These are phyloP conservation scores for Saccharomyces pastorianus DNA, from an alignment of 1,139 yeast genomes.

Conservation along the genomic window DNA sequence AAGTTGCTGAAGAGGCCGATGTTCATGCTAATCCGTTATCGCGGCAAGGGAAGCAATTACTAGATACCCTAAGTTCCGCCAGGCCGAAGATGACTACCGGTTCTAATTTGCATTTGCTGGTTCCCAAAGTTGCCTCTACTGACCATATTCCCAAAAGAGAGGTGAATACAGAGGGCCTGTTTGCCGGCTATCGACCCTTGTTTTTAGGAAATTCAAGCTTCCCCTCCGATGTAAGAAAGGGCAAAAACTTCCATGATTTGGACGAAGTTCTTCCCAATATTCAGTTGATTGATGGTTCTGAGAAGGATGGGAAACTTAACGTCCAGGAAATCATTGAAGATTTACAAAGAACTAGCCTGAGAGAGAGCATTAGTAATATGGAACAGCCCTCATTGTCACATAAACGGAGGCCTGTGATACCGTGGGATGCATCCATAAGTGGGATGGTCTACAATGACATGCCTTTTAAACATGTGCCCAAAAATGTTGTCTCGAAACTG, in stretches of 20 bases:
- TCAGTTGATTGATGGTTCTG: background rate
- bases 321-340: background rate
- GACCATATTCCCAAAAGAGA: conserved; percentile 24
- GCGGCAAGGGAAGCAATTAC: background rate
- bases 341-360: background rate
- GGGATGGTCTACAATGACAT: conserved; percentile 29
- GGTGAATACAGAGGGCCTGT: conserved; percentile 29
- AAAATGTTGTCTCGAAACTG: conserved; percentile 21
- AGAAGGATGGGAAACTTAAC: background rate
- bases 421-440: conserved; percentile 33
- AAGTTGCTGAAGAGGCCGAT: background rate
- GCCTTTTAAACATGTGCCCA: conserved; percentile 28
- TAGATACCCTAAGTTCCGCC: background rate
- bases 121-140: conserved; percentile 28
- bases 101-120: conserved; percentile 6
- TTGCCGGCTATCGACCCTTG: conserved; percentile 32
- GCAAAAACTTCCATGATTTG: background rate
- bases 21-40: background rate
- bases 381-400: conserved; percentile 1
- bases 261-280: background rate
- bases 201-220: conserved; percentile 27
- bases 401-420: conserved; percentile 20
- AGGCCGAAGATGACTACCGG: background rate
- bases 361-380: conserved; percentile 7
- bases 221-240: background rate